Base-by-base conservation (phyloP, 257 asterid species). In the Lavandula angustifolia region DNA sequence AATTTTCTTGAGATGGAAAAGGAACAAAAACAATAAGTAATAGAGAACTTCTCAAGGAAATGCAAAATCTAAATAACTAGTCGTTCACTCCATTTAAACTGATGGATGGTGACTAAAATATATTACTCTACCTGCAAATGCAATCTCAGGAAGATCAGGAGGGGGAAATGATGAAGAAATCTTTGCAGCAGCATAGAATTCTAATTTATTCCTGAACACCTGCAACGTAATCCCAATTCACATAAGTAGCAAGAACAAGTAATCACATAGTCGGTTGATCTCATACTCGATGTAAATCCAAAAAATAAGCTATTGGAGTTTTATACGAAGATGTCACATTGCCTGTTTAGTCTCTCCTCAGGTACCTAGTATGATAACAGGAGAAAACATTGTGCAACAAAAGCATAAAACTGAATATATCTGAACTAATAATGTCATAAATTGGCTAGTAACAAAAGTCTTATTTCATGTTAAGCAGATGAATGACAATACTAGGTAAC, bases 141-240 rank as follows among this genome's bases (percentile, higher is more conserved):
- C 99, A 79, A 94, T 87, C 87, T 94, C 98, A 34, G 96, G 95
- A 76, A 86, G 96, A 38, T 90, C 96, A 57, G 87, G 92, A 66
- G 89, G 64, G 31, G 97, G 99, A 41, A 94, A 86, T 51, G 99
- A 90, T n/a, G 95, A 90, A 9, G 96, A 84, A 69, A 79, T 49
- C 83, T 94, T 94, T 48, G 99, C 99, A 72, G 99, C 97, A 62
- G 99, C 99, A 64, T 81, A 87, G 83, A 90, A 94, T 62, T 76
- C 87, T 79, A 94, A 65, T 71, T 81, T 86, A 70, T 90, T 94
- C 82, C 95, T 85, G 82, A 94, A 90, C 51, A 76, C 91, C 99
- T 94, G 78, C 53, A 81, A 47, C 43, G 64, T 59, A 67, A 70
- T 69, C 52, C 65, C 41, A 67, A 64, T 17, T 52, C 73, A 43